Evolutionary conservation across 257 asterid genomes (phyloP).

Genomic region (Rehmannia glutinosa): DNA sequence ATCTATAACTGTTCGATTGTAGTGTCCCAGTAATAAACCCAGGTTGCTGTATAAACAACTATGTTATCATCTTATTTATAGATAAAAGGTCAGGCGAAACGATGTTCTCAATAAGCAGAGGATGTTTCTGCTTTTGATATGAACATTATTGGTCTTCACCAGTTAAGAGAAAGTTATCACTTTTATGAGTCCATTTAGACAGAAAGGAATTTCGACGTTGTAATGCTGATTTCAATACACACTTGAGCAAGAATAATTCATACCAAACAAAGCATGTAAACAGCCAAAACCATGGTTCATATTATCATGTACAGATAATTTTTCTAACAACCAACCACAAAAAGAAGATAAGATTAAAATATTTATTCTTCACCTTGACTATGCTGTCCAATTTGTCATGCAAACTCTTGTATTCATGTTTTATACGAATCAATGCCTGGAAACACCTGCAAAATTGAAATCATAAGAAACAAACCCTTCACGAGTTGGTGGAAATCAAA

Average conservation of each 20-base stretch:
- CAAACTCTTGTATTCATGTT: slow-evolving; percentile 15
- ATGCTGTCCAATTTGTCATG: slow-evolving; percentile 11
- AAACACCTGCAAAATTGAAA: slow-evolving; percentile 21
- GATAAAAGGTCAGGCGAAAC: neutral
- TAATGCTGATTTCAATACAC: too few species aligned
- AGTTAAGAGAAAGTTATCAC: too few species aligned
- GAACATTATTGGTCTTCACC: too few species aligned
- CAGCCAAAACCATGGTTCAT: neutral
- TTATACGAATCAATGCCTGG: slow-evolving; percentile 13
- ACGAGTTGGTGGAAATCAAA: neutral
- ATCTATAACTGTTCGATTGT: neutral
- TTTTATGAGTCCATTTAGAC: too few species aligned
- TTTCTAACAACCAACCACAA: neutral
- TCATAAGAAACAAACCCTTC: neutral
- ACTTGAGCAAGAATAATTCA: too few species aligned
- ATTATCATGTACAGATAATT: neutral
- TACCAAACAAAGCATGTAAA: neutral
- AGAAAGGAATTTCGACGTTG: too few species aligned
- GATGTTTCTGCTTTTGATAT: too few species aligned
- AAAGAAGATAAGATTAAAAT: neutral
- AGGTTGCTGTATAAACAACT: neutral
- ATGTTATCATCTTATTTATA: neutral
- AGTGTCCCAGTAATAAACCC: neutral
- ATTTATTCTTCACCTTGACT: slow-evolving; percentile 19
- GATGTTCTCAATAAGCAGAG: too few species aligned